phyloP scores from a whole-genome alignment of 805 yeast genomes.

The Nadsonia fulvescens region DNA sequence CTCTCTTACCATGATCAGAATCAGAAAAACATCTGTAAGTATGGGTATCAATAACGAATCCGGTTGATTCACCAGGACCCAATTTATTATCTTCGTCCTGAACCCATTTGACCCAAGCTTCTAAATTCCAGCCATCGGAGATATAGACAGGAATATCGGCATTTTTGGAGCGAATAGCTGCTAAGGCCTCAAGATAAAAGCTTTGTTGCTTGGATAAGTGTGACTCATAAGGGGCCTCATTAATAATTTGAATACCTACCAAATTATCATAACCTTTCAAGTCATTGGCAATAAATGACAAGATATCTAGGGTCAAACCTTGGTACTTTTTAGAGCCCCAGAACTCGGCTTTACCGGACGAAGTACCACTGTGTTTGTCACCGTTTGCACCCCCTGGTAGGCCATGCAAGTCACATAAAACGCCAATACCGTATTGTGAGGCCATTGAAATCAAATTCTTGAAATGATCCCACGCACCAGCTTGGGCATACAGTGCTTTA shows the following conservation, averaged over 20 bases:
- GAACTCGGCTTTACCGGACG: constrained; percentile 39
- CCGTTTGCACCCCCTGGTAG: constrained; percentile 86
- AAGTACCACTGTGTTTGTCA: constrained; percentile 68
- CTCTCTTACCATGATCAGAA: constrained; percentile 45
- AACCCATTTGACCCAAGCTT: constrained; percentile 58
- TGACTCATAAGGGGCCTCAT: constrained; percentile 56
- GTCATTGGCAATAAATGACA: constrained; percentile 47
- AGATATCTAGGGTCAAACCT: constrained; percentile 28
- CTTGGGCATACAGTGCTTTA: constrained; percentile 40
- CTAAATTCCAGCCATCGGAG: constrained; percentile 90
- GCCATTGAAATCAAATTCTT: constrained; percentile 45
- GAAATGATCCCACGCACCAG: constrained; percentile 49
- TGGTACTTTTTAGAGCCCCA: constrained; percentile 29
- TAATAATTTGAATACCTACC: constrained; percentile 68
- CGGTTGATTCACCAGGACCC: constrained; percentile 21
- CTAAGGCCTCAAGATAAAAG: constrained; percentile 50
- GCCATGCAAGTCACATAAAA: constrained; percentile 74
- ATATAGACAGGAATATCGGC: constrained; percentile 49
- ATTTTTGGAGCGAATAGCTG: constrained; percentile 39
- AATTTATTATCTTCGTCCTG: constrained; percentile 17
- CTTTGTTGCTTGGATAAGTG: constrained; percentile 14
- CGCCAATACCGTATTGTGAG: constrained; percentile 40
- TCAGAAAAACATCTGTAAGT: constrained; percentile 75
- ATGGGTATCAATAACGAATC: constrained; percentile 69
- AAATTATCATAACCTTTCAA: constrained; percentile 43